These are phyloP conservation scores for Cajanus cajan DNA, from an alignment of 306 rosid species.

Conservation along the genomic window DNA sequence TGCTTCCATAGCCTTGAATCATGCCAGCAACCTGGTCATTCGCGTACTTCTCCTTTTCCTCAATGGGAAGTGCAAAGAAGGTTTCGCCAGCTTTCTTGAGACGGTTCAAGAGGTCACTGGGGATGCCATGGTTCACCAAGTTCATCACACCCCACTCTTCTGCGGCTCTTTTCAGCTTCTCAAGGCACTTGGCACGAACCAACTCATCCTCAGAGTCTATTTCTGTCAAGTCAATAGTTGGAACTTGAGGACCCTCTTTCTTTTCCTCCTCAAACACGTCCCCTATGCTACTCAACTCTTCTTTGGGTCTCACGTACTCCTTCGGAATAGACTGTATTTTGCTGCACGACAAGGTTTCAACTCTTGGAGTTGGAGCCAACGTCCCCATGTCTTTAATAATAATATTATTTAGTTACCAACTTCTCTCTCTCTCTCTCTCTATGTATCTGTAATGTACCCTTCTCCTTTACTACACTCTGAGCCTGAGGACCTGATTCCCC, in stretches of 20 bases:
- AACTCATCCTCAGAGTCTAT: slow-evolving; percentile 47
- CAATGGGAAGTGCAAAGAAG: slow-evolving; percentile 56
- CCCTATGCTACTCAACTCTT: slow-evolving; percentile 60
- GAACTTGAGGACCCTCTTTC: slow-evolving; percentile 65
- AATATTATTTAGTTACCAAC: too few relatives aligned
- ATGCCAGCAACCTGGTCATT: slow-evolving; percentile 59
- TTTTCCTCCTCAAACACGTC: slow-evolving; percentile 68
- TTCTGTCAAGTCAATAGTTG: slow-evolving; percentile 64
- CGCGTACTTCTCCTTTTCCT: slow-evolving; percentile 76
- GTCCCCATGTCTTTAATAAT: too few relatives aligned
- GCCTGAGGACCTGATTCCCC: not conserved
- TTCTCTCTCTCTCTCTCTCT: too few relatives aligned
- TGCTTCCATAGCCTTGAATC: slow-evolving; percentile 93
- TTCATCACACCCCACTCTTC: slow-evolving; percentile 88
- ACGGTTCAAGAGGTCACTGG: slow-evolving; percentile 43
- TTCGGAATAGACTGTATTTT: slow-evolving; percentile 61
- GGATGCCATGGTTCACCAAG: slow-evolving; percentile 74
- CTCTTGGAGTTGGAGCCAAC: slow-evolving; percentile 44
- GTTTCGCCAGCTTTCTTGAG: slow-evolving; percentile 54
- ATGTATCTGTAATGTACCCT: too few relatives aligned
- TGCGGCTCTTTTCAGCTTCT: slow-evolving; percentile 64
- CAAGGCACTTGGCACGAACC: slow-evolving; percentile 49
- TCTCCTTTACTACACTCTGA: not conserved
- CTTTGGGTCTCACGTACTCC: slow-evolving; percentile 76
- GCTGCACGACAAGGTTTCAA: slow-evolving; percentile 65